Conservation (phyloP, 106 monocot species). For the Dioscorea dumetorum region DNA sequence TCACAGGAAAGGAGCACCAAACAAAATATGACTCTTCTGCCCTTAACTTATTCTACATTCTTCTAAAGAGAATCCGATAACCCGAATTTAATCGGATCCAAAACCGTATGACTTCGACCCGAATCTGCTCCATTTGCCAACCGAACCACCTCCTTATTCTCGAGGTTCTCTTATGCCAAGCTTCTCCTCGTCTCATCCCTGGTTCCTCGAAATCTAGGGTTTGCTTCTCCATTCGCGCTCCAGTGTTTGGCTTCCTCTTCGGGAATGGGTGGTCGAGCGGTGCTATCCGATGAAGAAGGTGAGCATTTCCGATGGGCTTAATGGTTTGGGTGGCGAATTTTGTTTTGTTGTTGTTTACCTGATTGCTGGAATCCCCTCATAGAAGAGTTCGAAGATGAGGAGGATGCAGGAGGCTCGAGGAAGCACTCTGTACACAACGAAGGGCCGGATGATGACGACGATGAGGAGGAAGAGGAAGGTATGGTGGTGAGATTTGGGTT, state of each 20-base stretch:
- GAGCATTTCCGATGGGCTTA: neutral
- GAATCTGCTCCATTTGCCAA: too few relatives aligned
- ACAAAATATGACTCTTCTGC: too few relatives aligned
- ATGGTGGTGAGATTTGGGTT: neutral
- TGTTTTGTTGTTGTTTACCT: neutral
- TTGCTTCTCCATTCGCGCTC: neutral
- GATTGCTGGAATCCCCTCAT: neutral
- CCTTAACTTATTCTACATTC: too few relatives aligned
- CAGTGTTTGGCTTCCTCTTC: neutral
- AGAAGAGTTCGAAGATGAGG: constrained; percentile 87
- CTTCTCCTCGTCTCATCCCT: neutral
- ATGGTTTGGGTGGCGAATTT: neutral
- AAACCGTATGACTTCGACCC: too few relatives aligned
- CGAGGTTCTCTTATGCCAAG: too few relatives aligned
- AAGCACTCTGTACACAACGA: constrained; percentile 16
- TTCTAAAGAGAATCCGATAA: too few relatives aligned
- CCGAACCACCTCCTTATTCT: too few relatives aligned
- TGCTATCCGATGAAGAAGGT: constrained; percentile 89
- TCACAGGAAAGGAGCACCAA: too few relatives aligned
- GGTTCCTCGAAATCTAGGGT: neutral
- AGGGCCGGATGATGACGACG: constrained; percentile 39
- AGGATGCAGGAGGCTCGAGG: constrained; percentile 20
- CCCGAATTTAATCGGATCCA: too few relatives aligned
- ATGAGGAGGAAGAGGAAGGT: constrained; percentile 90
- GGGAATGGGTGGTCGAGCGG: constrained; percentile 63